These are phyloP conservation scores for Blastomyces gilchristii DNA, from an alignment of 2,329 filamentous ascomycete genomes.

Conservation along the genomic window DNA sequence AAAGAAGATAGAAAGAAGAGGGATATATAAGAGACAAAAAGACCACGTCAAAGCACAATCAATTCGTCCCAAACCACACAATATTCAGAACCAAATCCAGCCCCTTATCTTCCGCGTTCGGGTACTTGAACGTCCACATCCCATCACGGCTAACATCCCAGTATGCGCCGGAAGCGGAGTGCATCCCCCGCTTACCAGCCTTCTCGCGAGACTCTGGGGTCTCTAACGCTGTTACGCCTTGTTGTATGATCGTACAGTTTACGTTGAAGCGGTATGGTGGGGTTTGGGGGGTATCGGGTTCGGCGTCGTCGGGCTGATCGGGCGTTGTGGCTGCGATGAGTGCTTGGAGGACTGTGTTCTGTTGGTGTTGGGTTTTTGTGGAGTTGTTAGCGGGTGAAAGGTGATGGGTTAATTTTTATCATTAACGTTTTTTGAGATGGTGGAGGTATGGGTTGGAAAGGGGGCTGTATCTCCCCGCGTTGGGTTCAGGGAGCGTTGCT, in stretches of 20 bases:
- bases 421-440: slow-evolving; percentile 6
- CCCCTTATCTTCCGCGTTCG: slow-evolving; percentile 37
- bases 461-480: neutral
- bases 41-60: neutral
- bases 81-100: slow-evolving; percentile 41
- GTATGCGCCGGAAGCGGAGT: slow-evolving; percentile 41
- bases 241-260: slow-evolving; percentile 97
- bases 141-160: slow-evolving; percentile 44
- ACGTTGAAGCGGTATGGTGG: slow-evolving; percentile 86
- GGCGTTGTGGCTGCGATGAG: slow-evolving; percentile 35
- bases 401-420: neutral
- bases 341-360: slow-evolving; percentile 34
- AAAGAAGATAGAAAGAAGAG: neutral
- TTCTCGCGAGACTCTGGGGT: slow-evolving; percentile 40
- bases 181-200: slow-evolving; percentile 67
- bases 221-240: slow-evolving; percentile 56
- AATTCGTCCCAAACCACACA: slow-evolving; percentile 37
- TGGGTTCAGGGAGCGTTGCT: neutral
- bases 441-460: neutral
- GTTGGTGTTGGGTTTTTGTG: neutral
- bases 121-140: slow-evolving; percentile 45
- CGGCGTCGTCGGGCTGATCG: slow-evolving; percentile 24
- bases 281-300: slow-evolving; percentile 27
- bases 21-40: neutral
- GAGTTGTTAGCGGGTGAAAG: neutral